phyloP scores from a whole-genome alignment of 129 eudicot species.

The Tanacetum coccineum region DNA sequence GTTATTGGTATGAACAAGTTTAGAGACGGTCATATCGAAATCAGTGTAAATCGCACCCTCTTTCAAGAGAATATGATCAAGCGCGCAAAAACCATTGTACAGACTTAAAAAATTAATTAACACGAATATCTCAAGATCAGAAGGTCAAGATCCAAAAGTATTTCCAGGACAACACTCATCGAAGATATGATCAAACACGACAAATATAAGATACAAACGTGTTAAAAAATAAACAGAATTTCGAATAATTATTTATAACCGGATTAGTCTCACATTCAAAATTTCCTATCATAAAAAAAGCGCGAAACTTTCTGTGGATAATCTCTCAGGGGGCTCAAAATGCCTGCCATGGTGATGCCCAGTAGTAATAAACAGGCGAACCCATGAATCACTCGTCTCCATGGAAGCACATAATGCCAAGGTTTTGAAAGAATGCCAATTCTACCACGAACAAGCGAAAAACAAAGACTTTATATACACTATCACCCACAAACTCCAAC shows the following conservation, averaged over 20 bases:
- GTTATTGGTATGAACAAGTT: not conserved
- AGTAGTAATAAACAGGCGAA: conserved; percentile 30
- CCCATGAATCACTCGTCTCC: conserved; percentile 32
- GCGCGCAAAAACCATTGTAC: no score
- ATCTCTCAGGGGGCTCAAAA: conserved; percentile 28
- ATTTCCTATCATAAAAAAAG: conserved; percentile 46
- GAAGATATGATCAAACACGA: conserved; percentile 18
- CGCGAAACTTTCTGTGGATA: conserved; percentile 32
- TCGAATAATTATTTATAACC: conserved; percentile 38
- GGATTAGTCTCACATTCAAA: conserved; percentile 54
- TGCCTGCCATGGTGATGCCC: conserved; percentile 31
- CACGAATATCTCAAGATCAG: no score
- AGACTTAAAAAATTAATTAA: no score
- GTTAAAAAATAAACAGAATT: conserved; percentile 24
- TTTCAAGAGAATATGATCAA: no score
- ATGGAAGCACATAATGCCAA: conserved; percentile 30
- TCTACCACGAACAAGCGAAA: conserved; percentile 28
- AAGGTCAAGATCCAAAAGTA: not conserved
- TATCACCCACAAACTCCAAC: conserved; percentile 35
- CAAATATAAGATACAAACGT: conserved; percentile 23
- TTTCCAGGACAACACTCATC: not conserved
- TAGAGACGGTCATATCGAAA: not conserved
- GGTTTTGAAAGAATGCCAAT: conserved; percentile 32
- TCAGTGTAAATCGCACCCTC: no score
- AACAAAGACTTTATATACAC: conserved; percentile 34